phyloP scores from a whole-genome alignment of 306 rosid species.

The Abrus precatorius region DNA sequence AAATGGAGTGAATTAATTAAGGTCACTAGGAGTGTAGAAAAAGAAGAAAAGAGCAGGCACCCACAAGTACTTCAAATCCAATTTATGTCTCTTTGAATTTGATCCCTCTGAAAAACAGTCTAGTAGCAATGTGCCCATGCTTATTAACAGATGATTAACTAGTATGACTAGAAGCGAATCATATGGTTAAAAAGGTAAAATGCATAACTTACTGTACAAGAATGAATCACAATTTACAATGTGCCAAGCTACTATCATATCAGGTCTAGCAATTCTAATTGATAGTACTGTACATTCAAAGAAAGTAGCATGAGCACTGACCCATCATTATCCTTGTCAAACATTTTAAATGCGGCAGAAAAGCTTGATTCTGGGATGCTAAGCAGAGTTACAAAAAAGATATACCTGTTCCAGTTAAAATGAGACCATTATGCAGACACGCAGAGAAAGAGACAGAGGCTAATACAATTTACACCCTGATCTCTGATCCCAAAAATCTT shows the following conservation, averaged over 20 bases:
- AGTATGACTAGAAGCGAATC: neutral
- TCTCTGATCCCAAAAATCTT: neutral
- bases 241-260: neutral
- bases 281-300: conserved; percentile 25
- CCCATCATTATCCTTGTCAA: conserved; percentile 75
- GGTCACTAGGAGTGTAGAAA: neutral
- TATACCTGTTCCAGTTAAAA: conserved; percentile 64
- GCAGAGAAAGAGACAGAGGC: neutral
- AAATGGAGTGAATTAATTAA: conserved; percentile 8
- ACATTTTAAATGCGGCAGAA: conserved; percentile 75
- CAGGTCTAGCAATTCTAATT: conserved; percentile 4
- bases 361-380: conserved; percentile 88
- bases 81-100: conserved; percentile 6
- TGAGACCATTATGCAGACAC: conserved; percentile 3
- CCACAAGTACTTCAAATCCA: conserved; percentile 19
- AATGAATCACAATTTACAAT: conserved; percentile 5
- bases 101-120: conserved; percentile 5
- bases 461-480: neutral
- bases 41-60: neutral
- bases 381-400: conserved; percentile 79
- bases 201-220: neutral
- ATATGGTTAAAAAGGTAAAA: neutral
- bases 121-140: neutral
- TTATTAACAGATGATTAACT: neutral
- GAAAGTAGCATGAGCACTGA: conserved; percentile 51